Percentiles rank a stretch among this genome's conserved stretches.
Evolutionary conservation across 768 basidiomycete species (phyloP).

Genomic region (Leccinum uliginosum): DNA sequence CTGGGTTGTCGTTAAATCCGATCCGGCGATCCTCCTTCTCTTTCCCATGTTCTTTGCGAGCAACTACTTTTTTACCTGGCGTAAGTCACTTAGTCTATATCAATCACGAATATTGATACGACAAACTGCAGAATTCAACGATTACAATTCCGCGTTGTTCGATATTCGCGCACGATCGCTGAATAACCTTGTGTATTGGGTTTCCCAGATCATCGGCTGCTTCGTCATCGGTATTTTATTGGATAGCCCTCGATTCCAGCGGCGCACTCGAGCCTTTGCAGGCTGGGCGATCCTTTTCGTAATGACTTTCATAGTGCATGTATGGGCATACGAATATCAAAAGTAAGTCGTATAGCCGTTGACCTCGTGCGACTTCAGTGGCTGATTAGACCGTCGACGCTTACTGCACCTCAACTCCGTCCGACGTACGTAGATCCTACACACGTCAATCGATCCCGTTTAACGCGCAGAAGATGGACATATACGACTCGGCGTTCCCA

Average conservation of each 20-base stretch:
- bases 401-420: neutral
- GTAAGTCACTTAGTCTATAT: slow-evolving; percentile 31
- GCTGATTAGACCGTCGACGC: neutral
- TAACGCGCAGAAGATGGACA: slow-evolving; percentile 49
- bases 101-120: neutral
- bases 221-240: slow-evolving; percentile 62
- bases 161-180: slow-evolving; percentile 70
- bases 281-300: slow-evolving; percentile 59
- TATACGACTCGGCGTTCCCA: slow-evolving; percentile 27
- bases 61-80: slow-evolving; percentile 84
- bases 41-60: slow-evolving; percentile 82
- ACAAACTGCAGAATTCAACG: slow-evolving; percentile 58
- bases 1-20: slow-evolving; percentile 60
- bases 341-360: slow-evolving; percentile 37
- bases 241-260: slow-evolving; percentile 48
- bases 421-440: slow-evolving; percentile 39
- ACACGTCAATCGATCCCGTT: slow-evolving; percentile 48
- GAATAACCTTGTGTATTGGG: slow-evolving; percentile 80
- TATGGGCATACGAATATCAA: slow-evolving; percentile 75
- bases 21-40: slow-evolving; percentile 66
- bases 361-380: neutral
- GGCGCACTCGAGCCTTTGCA: slow-evolving; percentile 62
- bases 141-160: slow-evolving; percentile 70
- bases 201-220: slow-evolving; percentile 69
- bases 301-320: slow-evolving; percentile 64